phyloP scores from a whole-genome alignment of 306 rosid genomes.

The Purshia tridentata region DNA sequence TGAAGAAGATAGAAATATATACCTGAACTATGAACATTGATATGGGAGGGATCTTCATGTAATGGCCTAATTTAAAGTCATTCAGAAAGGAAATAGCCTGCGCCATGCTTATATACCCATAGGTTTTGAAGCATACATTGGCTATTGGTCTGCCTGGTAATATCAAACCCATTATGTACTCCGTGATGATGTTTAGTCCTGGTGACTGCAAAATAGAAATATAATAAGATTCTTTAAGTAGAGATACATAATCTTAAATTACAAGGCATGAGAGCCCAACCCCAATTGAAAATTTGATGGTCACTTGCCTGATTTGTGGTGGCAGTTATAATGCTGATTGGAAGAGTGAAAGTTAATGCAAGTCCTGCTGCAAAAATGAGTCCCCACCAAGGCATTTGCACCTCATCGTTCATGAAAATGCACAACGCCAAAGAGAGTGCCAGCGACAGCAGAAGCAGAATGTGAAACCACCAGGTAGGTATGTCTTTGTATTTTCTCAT shows the following conservation, averaged over 20 bases:
- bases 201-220: slow-evolving; percentile 35
- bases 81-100: slow-evolving; percentile 62
- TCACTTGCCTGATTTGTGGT: slow-evolving; percentile 50
- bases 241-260: too few relatives aligned
- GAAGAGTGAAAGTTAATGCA: slow-evolving; percentile 47
- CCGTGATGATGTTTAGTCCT: slow-evolving; percentile 62
- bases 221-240: not conserved
- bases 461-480: slow-evolving; percentile 70
- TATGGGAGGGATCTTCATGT: slow-evolving; percentile 69
- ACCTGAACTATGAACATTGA: slow-evolving; percentile 80
- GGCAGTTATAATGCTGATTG: slow-evolving; percentile 60
- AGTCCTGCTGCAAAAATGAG: slow-evolving; percentile 55
- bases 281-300: not conserved
- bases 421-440: slow-evolving; percentile 38
- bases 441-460: slow-evolving; percentile 37
- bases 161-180: slow-evolving; percentile 65
- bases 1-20: not conserved
- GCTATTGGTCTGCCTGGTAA: slow-evolving; percentile 66
- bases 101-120: slow-evolving; percentile 67
- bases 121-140: slow-evolving; percentile 74
- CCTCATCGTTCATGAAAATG: slow-evolving; percentile 41
- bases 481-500: slow-evolving; percentile 62
- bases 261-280: too few relatives aligned
- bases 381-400: slow-evolving; percentile 81
- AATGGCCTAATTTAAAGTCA: slow-evolving; percentile 72